phyloP scores from a whole-genome alignment of 1,284 basidiomycete species.

The Trichosporon faecale region DNA sequence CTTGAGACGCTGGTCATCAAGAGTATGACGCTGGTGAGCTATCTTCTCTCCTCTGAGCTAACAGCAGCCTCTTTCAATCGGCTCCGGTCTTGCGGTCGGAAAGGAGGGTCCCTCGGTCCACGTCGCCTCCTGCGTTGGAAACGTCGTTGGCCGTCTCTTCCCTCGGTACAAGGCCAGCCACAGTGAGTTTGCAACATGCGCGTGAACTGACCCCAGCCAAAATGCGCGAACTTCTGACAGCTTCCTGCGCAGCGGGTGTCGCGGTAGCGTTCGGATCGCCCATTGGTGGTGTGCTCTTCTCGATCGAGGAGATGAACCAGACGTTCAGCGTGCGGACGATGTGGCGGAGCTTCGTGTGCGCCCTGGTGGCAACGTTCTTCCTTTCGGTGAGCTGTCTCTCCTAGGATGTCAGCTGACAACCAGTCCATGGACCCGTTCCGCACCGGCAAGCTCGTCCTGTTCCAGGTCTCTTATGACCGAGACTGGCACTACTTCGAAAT shows the following conservation, averaged over 20 bases:
- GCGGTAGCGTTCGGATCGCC: constrained; percentile 97
- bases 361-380: constrained; percentile 92
- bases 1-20: constrained; percentile 87
- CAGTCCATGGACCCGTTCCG: constrained; percentile 97
- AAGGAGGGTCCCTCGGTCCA: constrained; percentile 99
- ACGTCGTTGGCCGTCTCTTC: constrained; percentile 79
- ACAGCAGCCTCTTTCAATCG: constrained; percentile 86
- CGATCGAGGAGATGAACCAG: constrained; percentile 91
- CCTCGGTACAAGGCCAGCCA: constrained; percentile 80
- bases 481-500: constrained; percentile 99
- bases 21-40: constrained; percentile 76
- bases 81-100: constrained; percentile 92
- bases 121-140: constrained; percentile 90
- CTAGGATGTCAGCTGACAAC: background rate
- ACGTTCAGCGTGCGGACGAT: constrained; percentile 95
- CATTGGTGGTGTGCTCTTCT: constrained; percentile 93
- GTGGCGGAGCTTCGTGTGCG: constrained; percentile 98
- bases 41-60: constrained; percentile 18
- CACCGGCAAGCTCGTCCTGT: constrained; percentile 95
- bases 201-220: constrained; percentile 62
- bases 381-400: constrained; percentile 66
- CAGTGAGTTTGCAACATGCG: constrained; percentile 56
- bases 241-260: constrained; percentile 93
- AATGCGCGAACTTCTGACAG: constrained; percentile 92
- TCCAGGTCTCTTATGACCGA: constrained; percentile 94